These are phyloP conservation scores for Suhomyces kunorum DNA, from an alignment of 1,139 yeast species.

Conservation along the genomic window DNA sequence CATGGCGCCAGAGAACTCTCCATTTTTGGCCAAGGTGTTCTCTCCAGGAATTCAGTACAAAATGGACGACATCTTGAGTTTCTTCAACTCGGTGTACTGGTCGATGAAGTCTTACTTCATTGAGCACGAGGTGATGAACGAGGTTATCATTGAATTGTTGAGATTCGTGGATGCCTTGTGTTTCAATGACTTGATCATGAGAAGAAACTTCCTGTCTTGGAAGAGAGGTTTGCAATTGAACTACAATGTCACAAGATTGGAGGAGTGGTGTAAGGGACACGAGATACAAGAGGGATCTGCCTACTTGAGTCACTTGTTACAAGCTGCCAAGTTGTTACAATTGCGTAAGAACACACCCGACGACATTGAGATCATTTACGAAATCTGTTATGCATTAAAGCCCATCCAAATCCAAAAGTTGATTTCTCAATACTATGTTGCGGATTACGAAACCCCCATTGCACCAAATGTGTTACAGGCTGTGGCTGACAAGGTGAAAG, in stretches of 20 bases:
- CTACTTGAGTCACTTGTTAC: conserved; percentile 83
- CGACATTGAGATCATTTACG: conserved; percentile 91
- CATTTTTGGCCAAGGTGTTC: conserved; percentile 83
- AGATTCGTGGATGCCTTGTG: conserved; percentile 90
- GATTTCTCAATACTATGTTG: conserved; percentile 84
- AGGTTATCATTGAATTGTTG: conserved; percentile 80
- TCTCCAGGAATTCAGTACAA: conserved; percentile 72
- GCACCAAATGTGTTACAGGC: conserved; percentile 80
- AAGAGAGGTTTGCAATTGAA: conserved; percentile 96
- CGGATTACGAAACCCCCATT: conserved; percentile 94
- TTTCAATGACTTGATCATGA: conserved; percentile 94
- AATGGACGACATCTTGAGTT: conserved; percentile 92
- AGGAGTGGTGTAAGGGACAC: conserved; percentile 98
- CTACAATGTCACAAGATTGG: conserved; percentile 93
- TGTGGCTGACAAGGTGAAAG: conserved; percentile 82
- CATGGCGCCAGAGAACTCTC: conserved; percentile 83
- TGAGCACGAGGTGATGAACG: conserved; percentile 82
- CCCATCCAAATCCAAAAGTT: conserved; percentile 94
- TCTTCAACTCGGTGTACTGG: conserved; percentile 90
- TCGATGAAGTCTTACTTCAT: conserved; percentile 90
- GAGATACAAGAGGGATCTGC: conserved; percentile 89
- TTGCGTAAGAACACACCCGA: conserved; percentile 86
- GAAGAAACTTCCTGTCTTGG: conserved; percentile 95
- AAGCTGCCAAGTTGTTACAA: conserved; percentile 92
- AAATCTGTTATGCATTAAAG: conserved; percentile 89